phyloP scores from a whole-genome alignment of 345 rosid genomes.

The Kernera saxatilis region DNA sequence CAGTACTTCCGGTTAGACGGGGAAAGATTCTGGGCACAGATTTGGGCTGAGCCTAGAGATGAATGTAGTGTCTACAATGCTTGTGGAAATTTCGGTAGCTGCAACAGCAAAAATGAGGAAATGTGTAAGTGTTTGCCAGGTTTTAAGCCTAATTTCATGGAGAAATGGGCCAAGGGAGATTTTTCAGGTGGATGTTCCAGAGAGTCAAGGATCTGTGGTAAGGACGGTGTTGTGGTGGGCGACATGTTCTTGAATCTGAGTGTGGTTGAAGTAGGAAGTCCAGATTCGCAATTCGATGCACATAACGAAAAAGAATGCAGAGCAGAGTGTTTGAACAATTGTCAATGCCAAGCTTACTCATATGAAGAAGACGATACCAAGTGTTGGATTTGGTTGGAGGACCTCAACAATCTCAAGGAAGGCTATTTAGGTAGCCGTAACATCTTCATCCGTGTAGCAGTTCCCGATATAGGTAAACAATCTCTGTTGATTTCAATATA shows the following conservation, averaged over 20 bases:
- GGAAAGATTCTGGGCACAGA: constrained; percentile 29
- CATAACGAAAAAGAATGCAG: constrained; percentile 40
- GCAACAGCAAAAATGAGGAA: constrained; percentile 34
- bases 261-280: constrained; percentile 51
- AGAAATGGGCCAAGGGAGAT: constrained; percentile 37
- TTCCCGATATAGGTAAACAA: constrained; percentile 42
- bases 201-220: constrained; percentile 37
- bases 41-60: constrained; percentile 43
- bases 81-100: constrained; percentile 48
- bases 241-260: constrained; percentile 43
- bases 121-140: constrained; percentile 49
- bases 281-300: constrained; percentile 35
- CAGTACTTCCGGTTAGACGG: constrained; percentile 31
- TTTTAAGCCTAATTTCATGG: constrained; percentile 32
- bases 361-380: constrained; percentile 23
- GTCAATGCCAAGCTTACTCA: constrained; percentile 65
- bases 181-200: constrained; percentile 42
- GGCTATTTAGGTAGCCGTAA: constrained; percentile 34
- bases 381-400: constrained; percentile 62
- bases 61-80: constrained; percentile 39
- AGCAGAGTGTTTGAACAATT: constrained; percentile 44
- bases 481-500: neutral
- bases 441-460: constrained; percentile 39
- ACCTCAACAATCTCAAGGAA: constrained; percentile 51
- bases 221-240: constrained; percentile 21